Percentiles rank a stretch among this genome's conserved stretches.
phyloP scores from a whole-genome alignment of 2,329 filamentous ascomycete species.

The Madurella fahalii region DNA sequence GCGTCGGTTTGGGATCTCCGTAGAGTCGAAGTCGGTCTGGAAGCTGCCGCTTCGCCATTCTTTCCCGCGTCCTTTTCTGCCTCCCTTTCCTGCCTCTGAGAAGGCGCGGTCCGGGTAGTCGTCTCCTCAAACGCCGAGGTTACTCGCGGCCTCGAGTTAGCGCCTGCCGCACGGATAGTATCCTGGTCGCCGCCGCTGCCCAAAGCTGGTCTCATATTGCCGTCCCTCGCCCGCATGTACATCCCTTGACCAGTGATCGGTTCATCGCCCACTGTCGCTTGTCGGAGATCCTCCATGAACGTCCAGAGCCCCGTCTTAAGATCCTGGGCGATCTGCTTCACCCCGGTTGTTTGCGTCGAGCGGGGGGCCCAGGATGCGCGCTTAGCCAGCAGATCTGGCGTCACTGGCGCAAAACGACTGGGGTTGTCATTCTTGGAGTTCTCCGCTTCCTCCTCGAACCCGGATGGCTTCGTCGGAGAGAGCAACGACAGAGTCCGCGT shows the following conservation, averaged over 20 bases:
- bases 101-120: conserved; percentile 17
- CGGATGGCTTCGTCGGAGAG: conserved; percentile 57
- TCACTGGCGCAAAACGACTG: conserved; percentile 30
- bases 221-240: conserved; percentile 31
- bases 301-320: conserved; percentile 87
- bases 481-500: conserved; percentile 71
- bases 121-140: conserved; percentile 41
- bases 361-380: conserved; percentile 59
- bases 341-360: conserved; percentile 38
- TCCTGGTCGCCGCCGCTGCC: conserved; percentile 38
- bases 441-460: conserved; percentile 46
- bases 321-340: conserved; percentile 82
- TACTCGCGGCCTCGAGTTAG: conserved; percentile 39
- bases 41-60: conserved; percentile 27
- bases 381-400: conserved; percentile 43
- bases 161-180: conserved; percentile 42
- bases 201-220: conserved; percentile 31
- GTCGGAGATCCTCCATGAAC: conserved; percentile 90
- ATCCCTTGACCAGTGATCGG: conserved; percentile 55
- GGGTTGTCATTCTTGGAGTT: conserved; percentile 34
- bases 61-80: conserved; percentile 7
- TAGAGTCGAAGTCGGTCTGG: conserved; percentile 29
- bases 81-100: not conserved
- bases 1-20: conserved; percentile 32
- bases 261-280: conserved; percentile 95